Conservation (phyloP, 1,284 basidiomycete species). For the Lignosus rhinocerotis region DNA sequence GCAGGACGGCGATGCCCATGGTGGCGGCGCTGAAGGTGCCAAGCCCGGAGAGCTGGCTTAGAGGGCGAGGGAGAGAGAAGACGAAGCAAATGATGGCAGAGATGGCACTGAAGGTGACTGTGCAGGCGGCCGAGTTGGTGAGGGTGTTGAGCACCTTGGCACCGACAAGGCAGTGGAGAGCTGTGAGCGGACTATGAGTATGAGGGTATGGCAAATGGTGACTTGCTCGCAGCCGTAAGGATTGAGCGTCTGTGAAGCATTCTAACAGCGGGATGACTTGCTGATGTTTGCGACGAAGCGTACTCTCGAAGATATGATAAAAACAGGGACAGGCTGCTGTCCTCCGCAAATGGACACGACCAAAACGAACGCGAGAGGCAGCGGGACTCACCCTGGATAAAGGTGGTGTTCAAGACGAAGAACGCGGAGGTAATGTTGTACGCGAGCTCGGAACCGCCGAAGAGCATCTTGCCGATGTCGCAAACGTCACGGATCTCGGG, state of each 20-base stretch:
- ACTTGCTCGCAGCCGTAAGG: no score
- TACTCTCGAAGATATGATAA: no score
- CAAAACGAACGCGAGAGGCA: no score
- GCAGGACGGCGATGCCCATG: slow-evolving; percentile 59
- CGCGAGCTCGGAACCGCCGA: slow-evolving; percentile 45
- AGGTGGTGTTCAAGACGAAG: slow-evolving; percentile 52
- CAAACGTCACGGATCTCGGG: slow-evolving; percentile 64
- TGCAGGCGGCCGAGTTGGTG: slow-evolving; percentile 53
- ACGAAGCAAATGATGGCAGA: slow-evolving; percentile 46
- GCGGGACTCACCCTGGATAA: slow-evolving; percentile 41
- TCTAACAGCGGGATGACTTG: no score
- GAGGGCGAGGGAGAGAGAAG: slow-evolving; percentile 52
- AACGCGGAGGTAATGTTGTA: slow-evolving; percentile 50
- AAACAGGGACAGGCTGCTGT: no score
- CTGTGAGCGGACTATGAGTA: slow-evolving; percentile 29
- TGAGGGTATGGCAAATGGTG: no score
- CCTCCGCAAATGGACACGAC: no score
- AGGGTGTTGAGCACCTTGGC: slow-evolving; percentile 59
- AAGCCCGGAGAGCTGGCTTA: slow-evolving; percentile 48
- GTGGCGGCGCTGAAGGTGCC: slow-evolving; percentile 48
- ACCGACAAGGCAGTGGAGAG: slow-evolving; percentile 46
- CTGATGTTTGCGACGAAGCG: no score
- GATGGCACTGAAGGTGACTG: slow-evolving; percentile 55
- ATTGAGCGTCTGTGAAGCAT: no score
- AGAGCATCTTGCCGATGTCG: slow-evolving; percentile 60